Conservation (phyloP, 2,329 filamentous ascomycete species). For the Aspergillus pseudoglaucus region DNA sequence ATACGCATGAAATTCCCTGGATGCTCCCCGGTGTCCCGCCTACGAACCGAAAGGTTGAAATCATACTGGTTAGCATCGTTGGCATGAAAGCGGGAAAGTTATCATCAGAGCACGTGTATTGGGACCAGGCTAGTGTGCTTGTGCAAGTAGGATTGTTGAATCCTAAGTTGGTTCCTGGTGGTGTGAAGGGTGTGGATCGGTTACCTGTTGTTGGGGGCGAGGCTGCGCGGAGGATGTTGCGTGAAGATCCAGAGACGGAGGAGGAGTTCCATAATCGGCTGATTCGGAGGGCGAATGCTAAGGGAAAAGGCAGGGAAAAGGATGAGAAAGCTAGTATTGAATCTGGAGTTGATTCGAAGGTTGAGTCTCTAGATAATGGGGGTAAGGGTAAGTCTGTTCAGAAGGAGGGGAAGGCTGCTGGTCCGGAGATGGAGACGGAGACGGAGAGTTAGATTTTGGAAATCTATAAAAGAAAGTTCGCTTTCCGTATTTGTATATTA, state of each 20-base stretch:
- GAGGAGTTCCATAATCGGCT: conserved; percentile 30
- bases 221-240: conserved; percentile 33
- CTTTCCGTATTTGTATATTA: too few relatives aligned
- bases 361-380: too few relatives aligned
- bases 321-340: conserved; percentile 19
- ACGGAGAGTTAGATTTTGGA: not conserved
- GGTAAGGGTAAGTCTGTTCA: conserved; percentile 19
- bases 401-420: conserved; percentile 1
- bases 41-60: conserved; percentile 52
- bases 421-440: conserved; percentile 1
- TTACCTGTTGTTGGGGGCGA: conserved; percentile 37
- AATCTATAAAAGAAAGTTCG: too few relatives aligned
- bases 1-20: conserved; percentile 52
- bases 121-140: conserved; percentile 57
- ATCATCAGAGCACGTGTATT: conserved; percentile 54
- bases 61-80: conserved; percentile 52
- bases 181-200: conserved; percentile 34
- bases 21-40: conserved; percentile 53
- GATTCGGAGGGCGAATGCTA: conserved; percentile 20
- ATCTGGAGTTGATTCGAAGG: not conserved
- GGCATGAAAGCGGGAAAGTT: conserved; percentile 48
- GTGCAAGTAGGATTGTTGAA: conserved; percentile 54
- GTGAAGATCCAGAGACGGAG: conserved; percentile 31
- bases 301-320: conserved; percentile 8
- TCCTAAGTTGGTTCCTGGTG: conserved; percentile 47